Evolutionary conservation across 192 early-diverging fungal species (phyloP).

Genomic region (Jimgerdemannia lactiflua): DNA sequence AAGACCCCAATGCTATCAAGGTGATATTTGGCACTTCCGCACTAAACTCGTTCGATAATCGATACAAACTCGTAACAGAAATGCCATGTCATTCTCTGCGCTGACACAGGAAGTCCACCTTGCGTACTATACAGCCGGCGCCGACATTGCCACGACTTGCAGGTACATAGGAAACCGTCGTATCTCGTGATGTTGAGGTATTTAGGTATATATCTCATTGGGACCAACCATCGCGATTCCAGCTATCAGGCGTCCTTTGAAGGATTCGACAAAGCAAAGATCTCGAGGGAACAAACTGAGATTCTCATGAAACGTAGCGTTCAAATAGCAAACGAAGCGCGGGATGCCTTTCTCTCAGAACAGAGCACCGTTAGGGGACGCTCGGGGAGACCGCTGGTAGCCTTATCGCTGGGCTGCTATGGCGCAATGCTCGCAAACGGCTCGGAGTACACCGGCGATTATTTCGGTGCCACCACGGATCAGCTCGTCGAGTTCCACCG

Average conservation of each 20-base stretch:
- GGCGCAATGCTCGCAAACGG: constrained; percentile 62
- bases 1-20: constrained; percentile 38
- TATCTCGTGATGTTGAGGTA: background rate
- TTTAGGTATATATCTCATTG: background rate
- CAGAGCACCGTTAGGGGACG: constrained; percentile 11
- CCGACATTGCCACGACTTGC: constrained; percentile 51
- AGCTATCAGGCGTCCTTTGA: constrained; percentile 53
- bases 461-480: constrained; percentile 30
- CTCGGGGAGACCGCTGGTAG: constrained; percentile 33
- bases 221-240: background rate
- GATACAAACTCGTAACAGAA: background rate
- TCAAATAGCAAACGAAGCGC: constrained; percentile 43
- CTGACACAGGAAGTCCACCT: constrained; percentile 34
- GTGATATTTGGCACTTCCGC: constrained; percentile 2
- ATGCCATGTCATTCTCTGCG: background rate
- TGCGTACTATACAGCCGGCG: constrained; percentile 47
- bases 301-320: constrained; percentile 38
- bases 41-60: background rate
- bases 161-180: constrained; percentile 10
- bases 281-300: constrained; percentile 27
- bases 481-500: constrained; percentile 54
- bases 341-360: constrained; percentile 8
- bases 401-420: constrained; percentile 61
- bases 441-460: constrained; percentile 67
- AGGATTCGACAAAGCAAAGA: constrained; percentile 37